These are phyloP conservation scores for Blastobotrys chiropterorum DNA, from an alignment of 805 yeast species.

Conservation along the genomic window DNA sequence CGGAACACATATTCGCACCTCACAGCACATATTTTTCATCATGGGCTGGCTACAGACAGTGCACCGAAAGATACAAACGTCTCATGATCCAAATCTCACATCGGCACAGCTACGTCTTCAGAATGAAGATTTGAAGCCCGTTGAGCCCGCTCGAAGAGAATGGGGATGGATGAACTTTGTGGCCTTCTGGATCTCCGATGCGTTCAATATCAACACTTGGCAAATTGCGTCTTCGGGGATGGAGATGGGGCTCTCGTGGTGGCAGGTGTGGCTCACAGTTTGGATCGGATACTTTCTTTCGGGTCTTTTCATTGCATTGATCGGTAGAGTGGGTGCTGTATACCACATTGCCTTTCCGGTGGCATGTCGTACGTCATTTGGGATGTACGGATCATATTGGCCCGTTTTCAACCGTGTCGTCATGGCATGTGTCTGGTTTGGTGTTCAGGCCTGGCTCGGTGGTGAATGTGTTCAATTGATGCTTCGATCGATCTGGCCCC, in stretches of 20 bases:
- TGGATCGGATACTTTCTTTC: constrained; percentile 77
- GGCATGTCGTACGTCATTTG: constrained; percentile 73
- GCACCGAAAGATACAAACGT: no score
- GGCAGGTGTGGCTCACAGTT: constrained; percentile 86
- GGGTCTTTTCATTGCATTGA: constrained; percentile 61
- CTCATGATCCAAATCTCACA: constrained; percentile 39
- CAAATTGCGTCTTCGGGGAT: constrained; percentile 87
- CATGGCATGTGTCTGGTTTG: constrained; percentile 83
- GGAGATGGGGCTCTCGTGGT: constrained; percentile 73
- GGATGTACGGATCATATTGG: constrained; percentile 83
- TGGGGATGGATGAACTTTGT: constrained; percentile 84
- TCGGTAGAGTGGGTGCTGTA: constrained; percentile 72
- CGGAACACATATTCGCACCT: no score
- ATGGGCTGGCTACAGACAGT: no score
- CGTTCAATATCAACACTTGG: constrained; percentile 87
- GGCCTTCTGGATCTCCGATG: constrained; percentile 82
- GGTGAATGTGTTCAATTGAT: constrained; percentile 76
- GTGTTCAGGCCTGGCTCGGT: constrained; percentile 81
- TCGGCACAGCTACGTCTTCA: constrained; percentile 58
- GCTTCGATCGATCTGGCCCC: constrained; percentile 68
- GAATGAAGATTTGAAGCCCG: constrained; percentile 75
- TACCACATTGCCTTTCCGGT: constrained; percentile 86
- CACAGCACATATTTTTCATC: no score
- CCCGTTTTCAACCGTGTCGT: constrained; percentile 83
- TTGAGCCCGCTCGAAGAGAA: constrained; percentile 63